phyloP scores from a whole-genome alignment of 164 flowering plant species.

The Stephania yunnanensis region DNA sequence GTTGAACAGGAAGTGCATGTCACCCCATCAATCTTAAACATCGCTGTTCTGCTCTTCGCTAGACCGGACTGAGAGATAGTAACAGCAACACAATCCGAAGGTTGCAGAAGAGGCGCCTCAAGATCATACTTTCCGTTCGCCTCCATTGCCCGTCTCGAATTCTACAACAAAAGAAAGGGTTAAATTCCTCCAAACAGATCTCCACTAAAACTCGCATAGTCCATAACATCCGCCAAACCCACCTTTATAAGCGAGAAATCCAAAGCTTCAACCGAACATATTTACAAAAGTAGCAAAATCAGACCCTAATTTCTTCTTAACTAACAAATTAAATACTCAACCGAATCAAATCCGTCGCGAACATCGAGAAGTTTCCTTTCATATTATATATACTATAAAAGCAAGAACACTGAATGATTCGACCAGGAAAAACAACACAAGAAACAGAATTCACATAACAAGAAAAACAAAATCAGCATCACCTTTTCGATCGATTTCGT shows the following conservation, averaged over 20 bases:
- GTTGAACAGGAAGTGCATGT: conserved; percentile 67
- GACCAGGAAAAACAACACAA: background rate
- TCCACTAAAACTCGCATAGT: background rate
- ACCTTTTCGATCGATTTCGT: conserved; percentile 7
- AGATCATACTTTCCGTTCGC: conserved; percentile 45
- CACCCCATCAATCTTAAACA: conserved; percentile 49
- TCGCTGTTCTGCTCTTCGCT: conserved; percentile 33
- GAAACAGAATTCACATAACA: background rate
- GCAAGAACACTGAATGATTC: background rate
- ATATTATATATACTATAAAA: background rate
- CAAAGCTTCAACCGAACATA: background rate
- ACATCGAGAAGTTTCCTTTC: background rate
- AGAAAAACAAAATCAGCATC: background rate
- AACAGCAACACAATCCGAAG: conserved; percentile 28
- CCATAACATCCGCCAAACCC: background rate
- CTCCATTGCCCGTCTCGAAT: conserved; percentile 26
- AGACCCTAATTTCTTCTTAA: background rate
- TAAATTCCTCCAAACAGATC: background rate
- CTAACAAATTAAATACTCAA: background rate
- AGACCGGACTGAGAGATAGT: conserved; percentile 16
- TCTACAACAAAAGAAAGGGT: background rate
- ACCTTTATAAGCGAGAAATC: background rate
- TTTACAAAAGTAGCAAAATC: background rate
- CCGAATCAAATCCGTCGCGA: background rate
- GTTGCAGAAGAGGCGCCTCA: conserved; percentile 51